These are phyloP conservation scores for Plasmopara viticola DNA, from an alignment of 352 stramenopile species.

Conservation along the genomic window DNA sequence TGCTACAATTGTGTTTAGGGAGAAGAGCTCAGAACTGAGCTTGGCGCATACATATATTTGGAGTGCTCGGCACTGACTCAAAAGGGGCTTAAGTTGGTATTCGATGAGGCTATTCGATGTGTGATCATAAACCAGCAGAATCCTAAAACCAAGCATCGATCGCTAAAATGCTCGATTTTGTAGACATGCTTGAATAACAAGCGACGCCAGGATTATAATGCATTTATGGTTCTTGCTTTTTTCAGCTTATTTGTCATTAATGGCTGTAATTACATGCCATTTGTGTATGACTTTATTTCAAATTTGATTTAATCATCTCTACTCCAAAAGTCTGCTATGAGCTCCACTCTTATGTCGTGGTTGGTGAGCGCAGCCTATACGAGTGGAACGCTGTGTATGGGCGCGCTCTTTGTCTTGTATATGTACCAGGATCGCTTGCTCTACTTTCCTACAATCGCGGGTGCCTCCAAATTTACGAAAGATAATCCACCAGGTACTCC, in stretches of 20 bases:
- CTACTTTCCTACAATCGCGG: constrained; percentile 78
- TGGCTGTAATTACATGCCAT: no score
- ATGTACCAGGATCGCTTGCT: constrained; percentile 78
- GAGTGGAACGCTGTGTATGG: constrained; percentile 46
- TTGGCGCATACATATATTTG: constrained; percentile 89
- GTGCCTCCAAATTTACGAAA: constrained; percentile 69
- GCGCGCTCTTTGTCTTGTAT: constrained; percentile 67
- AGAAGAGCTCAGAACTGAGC: constrained; percentile 82
- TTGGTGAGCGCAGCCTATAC: constrained; percentile 58
- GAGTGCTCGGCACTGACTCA: constrained; percentile 92
- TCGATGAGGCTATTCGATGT: constrained; percentile 90
- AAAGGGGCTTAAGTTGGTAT: constrained; percentile 91
- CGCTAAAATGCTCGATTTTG: constrained; percentile 65
- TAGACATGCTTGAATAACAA: constrained; percentile 14
- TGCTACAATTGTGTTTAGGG: constrained; percentile 32
- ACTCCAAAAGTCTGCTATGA: constrained; percentile 32
- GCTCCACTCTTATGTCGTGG: constrained; percentile 46
- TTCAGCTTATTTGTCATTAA: no score
- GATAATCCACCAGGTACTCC: constrained; percentile 65
- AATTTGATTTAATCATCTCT: neutral
- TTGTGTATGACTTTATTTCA: neutral
- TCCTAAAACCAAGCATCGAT: constrained; percentile 40
- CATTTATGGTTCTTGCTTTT: no score
- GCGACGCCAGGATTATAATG: no score
- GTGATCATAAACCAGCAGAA: constrained; percentile 78